phyloP scores from a whole-genome alignment of 306 rosid species.

The Astragalus membranaceus region DNA sequence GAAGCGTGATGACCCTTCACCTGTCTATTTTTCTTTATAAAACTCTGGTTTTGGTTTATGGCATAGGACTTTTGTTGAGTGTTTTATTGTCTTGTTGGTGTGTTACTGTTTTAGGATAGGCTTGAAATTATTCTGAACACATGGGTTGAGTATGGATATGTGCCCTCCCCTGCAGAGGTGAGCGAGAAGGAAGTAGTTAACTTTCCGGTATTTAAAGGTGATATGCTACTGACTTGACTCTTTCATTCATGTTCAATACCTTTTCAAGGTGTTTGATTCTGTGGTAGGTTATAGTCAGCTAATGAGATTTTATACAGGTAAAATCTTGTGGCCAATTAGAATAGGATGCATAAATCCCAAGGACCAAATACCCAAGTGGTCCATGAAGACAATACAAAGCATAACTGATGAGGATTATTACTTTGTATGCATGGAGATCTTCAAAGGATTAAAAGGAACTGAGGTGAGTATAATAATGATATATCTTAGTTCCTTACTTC shows the following conservation, averaged over 20 bases:
- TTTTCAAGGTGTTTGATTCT: not conserved
- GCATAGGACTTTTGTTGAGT: not conserved
- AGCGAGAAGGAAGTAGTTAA: conserved; percentile 71
- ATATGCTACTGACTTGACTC: conserved; percentile 2
- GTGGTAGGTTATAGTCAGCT: conserved; percentile 12
- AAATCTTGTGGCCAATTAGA: conserved; percentile 62
- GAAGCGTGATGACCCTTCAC: not conserved
- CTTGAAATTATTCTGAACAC: conserved; percentile 72
- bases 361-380: conserved; percentile 53
- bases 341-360: conserved; percentile 67
- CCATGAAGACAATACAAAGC: conserved; percentile 53
- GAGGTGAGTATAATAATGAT: conserved; percentile 32
- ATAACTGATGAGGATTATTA: conserved; percentile 45
- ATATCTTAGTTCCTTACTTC: not conserved
- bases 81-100: conserved; percentile 11
- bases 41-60: not conserved
- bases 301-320: conserved; percentile 40
- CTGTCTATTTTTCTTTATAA: not conserved
- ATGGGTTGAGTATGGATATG: conserved; percentile 68
- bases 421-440: conserved; percentile 58
- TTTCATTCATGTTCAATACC: not conserved
- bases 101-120: conserved; percentile 63
- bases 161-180: conserved; percentile 82
- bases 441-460: conserved; percentile 35
- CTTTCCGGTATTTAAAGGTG: conserved; percentile 61